Base-by-base conservation (phyloP, 2,329 filamentous ascomycete species). In the Acrocalymma vagum region DNA sequence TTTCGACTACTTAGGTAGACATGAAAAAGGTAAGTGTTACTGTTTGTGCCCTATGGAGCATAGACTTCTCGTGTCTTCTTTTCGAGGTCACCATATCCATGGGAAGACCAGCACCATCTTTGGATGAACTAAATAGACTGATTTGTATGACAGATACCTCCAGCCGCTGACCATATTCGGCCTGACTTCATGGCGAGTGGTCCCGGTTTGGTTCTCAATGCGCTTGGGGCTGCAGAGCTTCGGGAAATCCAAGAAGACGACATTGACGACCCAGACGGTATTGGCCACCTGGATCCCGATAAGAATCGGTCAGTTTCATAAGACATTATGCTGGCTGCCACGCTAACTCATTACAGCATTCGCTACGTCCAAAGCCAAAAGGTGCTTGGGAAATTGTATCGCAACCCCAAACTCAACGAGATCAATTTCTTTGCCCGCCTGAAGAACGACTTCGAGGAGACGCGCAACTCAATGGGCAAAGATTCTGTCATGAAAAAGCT, bases 381-480 rank as follows among this genome's bases (percentile, higher is more conserved):
- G 51, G 74, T 87, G 0, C 77, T 94, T 0, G 90, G 90, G 0
- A 68, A 77, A 4, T 73, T 95, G 0, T 94, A 88, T 60, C 82
- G 88, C 2, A 79, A 77, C 0, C 84, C 95, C 9, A 83, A 95
- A 53, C 84, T 95, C 9, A 83, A 95, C 53, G 89, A 94, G 64
- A 75, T 77, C 29, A 77, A 78, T 36, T 87, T 92, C 28, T 86
- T 65, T 27, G 31, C 48, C 3, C 43, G 44, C 21, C 60, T 67
- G 53, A 55, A 63, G 22, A 37, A 41, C 14, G 45, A 54, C 5
- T 57, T 54, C 26, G 38, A 54, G 8, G 28, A 20, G 0, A 37
- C 35, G 11, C 51, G 39, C 6, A 28, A 35, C 10, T 10, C 18
- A 5, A 36, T 18, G 29, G 37, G 37, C 8, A 21, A 28, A 14